These are phyloP conservation scores for Ettlia oleoabundans DNA, from an alignment of 139 green algal genomes.

Conservation along the genomic window DNA sequence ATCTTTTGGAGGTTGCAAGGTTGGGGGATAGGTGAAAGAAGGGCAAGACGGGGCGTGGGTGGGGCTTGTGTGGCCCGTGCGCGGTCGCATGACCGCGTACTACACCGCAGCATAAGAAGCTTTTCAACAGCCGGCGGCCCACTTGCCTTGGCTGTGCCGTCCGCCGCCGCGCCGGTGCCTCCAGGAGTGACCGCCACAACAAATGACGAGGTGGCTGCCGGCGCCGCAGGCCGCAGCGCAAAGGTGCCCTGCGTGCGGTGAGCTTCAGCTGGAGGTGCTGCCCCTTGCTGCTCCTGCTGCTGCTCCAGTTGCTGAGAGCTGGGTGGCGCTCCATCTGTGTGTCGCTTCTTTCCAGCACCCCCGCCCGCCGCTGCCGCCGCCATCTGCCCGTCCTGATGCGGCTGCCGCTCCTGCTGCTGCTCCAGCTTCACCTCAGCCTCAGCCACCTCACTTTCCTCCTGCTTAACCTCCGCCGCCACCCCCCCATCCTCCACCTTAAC, in stretches of 20 bases:
- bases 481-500: background rate
- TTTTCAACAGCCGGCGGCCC: too few species aligned
- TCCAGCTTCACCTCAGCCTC: background rate
- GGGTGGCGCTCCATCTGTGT: background rate
- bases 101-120: too few species aligned
- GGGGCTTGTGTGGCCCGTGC: background rate
- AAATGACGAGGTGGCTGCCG: background rate
- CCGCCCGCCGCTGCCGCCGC: background rate
- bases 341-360: background rate
- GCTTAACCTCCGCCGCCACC: background rate
- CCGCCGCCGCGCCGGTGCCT: background rate
- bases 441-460: background rate
- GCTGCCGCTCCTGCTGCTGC: background rate
- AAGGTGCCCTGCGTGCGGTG: slow-evolving; percentile 17
- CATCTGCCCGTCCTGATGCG: background rate
- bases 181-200: background rate
- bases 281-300: background rate
- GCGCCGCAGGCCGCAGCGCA: slow-evolving; percentile 2
- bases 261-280: background rate
- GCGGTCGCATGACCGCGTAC: too few species aligned
- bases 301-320: too few species aligned
- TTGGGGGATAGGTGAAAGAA: background rate
- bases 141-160: background rate
- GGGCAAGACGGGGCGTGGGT: background rate
- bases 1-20: background rate